Base-by-base conservation (phyloP, 345 rosid species). In the Isatis tinctoria region DNA sequence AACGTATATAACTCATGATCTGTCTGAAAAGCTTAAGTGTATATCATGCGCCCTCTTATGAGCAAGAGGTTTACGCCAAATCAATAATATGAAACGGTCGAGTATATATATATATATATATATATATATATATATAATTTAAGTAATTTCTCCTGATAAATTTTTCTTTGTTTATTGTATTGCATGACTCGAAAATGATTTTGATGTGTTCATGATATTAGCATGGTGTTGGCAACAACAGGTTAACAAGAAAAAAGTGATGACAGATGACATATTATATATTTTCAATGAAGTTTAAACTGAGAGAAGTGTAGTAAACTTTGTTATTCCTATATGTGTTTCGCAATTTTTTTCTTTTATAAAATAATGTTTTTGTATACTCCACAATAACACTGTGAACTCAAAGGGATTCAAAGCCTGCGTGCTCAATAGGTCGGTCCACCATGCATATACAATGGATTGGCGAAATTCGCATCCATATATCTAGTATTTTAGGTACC, bases 121-220 rank as follows among this genome's bases (percentile, higher is more conserved):
- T 18, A 12, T 58, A n/a, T n/a, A n/a, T n/a, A n/a, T n/a, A 16
- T 36, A 24, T 62, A n/a, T 37, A 27, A 11, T 61, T 12, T 51
- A 24, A 28, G 20, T 12, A 43, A 27, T 36, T 43, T 70, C 37
- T 60, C 16, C 5, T 27, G 24, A 16, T 26, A 10, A 18, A 51
- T 37, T 48, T 36, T 65, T 54, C 36, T n/a, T 30, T 14, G 47
- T 10, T 32, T 43, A n/a, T 32, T 53, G 63, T 4, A 44, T 56
- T 73, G 70, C 77, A 33, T 64, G 72, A 44, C 77, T 44, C 49
- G 47, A 2, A 26, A 43, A 54, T 22, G 63, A 10, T 56, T 44
- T 71, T 53, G 41, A 27, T 20, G 63, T 35, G 20, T 4, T 65
- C 77, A 74, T 74, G 66, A 57, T 74, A 65, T 74, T 57, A 17